Percentiles rank a stretch among this genome's conserved stretches.
These are phyloP conservation scores for Aegilops umbellulata DNA, from an alignment of 176 grass and related monocot genomes.

Conservation along the genomic window DNA sequence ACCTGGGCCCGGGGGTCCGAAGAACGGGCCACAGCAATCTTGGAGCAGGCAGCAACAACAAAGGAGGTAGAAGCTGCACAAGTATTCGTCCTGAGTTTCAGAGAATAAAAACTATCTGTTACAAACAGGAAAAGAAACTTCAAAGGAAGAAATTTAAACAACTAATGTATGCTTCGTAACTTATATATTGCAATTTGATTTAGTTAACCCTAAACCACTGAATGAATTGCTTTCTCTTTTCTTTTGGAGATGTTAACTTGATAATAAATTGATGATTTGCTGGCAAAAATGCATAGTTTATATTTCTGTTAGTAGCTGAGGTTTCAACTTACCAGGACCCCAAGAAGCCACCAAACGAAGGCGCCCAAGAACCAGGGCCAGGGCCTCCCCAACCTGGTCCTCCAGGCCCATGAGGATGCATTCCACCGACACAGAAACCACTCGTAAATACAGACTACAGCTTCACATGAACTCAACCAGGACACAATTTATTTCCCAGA, in stretches of 20 bases:
- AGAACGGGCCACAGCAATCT: no score
- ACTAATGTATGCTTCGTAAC: background rate
- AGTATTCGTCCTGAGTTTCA: no score
- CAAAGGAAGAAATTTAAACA: background rate
- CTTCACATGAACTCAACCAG: background rate
- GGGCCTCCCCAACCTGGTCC: slow-evolving; percentile 17
- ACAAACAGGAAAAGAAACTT: no score
- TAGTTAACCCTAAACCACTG: background rate
- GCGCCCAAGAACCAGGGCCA: slow-evolving; percentile 17
- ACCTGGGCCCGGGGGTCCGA: no score
- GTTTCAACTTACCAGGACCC: slow-evolving; percentile 28
- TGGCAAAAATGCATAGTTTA: background rate
- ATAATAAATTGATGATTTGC: background rate
- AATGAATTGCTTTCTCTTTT: background rate
- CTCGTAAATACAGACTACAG: background rate
- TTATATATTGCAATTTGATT: background rate
- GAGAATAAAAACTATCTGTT: no score
- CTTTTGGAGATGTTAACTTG: background rate
- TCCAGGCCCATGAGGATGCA: slow-evolving; percentile 30
- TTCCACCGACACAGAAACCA: slow-evolving; percentile 14
- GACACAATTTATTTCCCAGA: background rate
- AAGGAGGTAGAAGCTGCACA: no score
- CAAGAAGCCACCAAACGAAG: slow-evolving; percentile 27
- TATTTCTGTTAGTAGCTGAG: background rate
- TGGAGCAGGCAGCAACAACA: no score